Conservation (phyloP, 192 early-diverging fungal genomes). For the Coemansia sp. region DNA sequence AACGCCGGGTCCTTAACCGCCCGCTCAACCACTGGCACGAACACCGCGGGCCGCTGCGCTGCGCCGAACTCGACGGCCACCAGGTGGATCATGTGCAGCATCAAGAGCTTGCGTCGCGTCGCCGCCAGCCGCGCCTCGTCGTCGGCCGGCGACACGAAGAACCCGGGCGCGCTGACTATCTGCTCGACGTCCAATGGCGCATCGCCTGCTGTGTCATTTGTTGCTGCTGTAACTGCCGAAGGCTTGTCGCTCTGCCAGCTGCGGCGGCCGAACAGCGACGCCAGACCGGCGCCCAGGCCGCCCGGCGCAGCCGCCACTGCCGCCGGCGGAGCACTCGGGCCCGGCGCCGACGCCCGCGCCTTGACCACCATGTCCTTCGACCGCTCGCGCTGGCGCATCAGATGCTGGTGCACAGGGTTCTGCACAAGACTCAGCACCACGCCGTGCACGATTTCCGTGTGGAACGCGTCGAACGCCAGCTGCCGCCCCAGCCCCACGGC, state of each 20-base stretch:
- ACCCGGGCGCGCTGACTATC: background rate
- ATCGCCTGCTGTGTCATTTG: background rate
- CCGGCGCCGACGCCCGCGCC: constrained; percentile 12
- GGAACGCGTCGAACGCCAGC: constrained; percentile 40
- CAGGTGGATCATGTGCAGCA: constrained; percentile 51
- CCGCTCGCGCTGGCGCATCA: constrained; percentile 31
- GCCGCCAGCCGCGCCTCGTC: constrained; percentile 38
- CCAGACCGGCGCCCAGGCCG: constrained; percentile 22
- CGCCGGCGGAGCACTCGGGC: background rate
- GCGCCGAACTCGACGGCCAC: constrained; percentile 44
- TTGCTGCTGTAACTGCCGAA: too few species aligned
- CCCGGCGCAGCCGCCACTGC: constrained; percentile 6
- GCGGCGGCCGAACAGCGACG: constrained; percentile 35
- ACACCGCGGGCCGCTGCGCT: constrained; percentile 45
- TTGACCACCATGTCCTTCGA: constrained; percentile 43
- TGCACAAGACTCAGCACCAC: constrained; percentile 46
- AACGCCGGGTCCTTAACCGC: constrained; percentile 35
- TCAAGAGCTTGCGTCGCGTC: constrained; percentile 47
- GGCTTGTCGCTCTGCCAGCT: constrained; percentile 29
- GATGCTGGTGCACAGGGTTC: constrained; percentile 24
- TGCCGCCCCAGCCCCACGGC: constrained; percentile 30
- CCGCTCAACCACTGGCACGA: constrained; percentile 52
- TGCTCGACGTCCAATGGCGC: too few species aligned
- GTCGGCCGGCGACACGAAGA: constrained; percentile 43
- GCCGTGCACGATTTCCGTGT: constrained; percentile 53